Evolutionary conservation across 495 filamentous ascomycete genomes (phyloP).

Genomic region (Aspergillus sclerotioniger): DNA sequence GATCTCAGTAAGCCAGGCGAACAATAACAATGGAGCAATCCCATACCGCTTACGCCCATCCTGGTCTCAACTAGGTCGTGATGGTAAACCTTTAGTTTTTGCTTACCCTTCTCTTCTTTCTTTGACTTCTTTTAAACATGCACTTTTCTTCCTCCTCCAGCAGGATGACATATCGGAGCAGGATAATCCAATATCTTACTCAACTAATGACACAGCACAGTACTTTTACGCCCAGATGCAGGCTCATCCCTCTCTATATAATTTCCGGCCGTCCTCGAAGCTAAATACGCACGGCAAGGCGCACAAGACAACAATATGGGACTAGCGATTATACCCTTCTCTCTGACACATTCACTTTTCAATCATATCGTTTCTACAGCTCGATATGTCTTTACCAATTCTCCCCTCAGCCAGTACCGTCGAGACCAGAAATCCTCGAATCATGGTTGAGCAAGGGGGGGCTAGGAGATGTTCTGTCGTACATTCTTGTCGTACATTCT

Average conservation of each 20-base stretch:
- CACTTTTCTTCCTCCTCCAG: neutral
- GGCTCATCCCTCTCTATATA: conserved; percentile 12
- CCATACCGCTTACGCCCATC: neutral
- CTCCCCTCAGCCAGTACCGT: no score
- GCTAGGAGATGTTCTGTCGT: no score
- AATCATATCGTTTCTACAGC: neutral
- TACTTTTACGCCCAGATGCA: conserved; percentile 8
- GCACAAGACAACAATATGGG: neutral
- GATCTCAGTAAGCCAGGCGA: neutral
- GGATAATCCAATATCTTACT: neutral
- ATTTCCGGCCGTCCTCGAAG: neutral
- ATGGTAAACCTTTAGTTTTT: conserved; percentile 11
- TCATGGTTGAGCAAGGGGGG: no score
- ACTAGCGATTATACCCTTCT: conserved; percentile 10
- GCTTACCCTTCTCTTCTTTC: neutral
- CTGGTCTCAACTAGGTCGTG: neutral
- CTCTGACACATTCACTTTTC: neutral
- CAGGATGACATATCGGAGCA: neutral
- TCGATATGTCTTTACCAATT: neutral
- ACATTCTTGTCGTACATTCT: no score
- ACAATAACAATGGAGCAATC: neutral
- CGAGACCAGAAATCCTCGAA: no score
- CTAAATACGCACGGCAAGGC: conserved; percentile 1
- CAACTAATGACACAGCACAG: conserved; percentile 1
- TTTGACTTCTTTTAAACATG: neutral